Evolutionary conservation across 805 yeast species (phyloP).

Genomic region (Ogataea paraovalis): DNA sequence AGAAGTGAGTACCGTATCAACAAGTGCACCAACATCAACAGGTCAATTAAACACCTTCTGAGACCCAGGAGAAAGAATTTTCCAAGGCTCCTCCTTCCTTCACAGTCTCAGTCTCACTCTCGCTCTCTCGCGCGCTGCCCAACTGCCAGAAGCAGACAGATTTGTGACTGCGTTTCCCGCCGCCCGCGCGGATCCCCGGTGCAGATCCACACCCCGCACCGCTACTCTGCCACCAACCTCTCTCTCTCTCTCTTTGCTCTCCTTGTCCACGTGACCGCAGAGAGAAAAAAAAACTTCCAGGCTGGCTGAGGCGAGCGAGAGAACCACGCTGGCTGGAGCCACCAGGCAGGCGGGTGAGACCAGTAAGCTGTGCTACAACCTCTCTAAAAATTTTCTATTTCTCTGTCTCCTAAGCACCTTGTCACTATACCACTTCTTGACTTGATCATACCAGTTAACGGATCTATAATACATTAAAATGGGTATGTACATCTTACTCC

Average conservation of each 20-base stretch:
- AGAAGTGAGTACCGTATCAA: background rate
- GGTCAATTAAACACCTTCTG: too few relatives aligned
- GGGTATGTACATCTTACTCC: constrained; percentile 15
- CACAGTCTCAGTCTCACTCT: background rate
- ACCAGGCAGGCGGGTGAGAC: too few relatives aligned
- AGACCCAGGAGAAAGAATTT: background rate
- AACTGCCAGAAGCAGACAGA: too few relatives aligned
- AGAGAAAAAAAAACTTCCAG: too few relatives aligned
- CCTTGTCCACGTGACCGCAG: background rate
- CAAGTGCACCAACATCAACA: too few relatives aligned
- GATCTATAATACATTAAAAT: constrained; percentile 16
- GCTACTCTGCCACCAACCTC: background rate
- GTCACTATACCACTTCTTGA: background rate
- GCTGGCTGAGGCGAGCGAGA: too few relatives aligned
- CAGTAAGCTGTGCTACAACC: too few relatives aligned
- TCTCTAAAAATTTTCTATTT: background rate
- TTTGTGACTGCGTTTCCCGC: background rate
- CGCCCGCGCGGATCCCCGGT: background rate
- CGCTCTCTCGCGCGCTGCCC: background rate
- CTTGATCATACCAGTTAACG: background rate
- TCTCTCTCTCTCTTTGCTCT: background rate
- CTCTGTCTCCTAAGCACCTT: background rate
- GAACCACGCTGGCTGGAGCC: too few relatives aligned
- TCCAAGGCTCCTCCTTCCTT: background rate
- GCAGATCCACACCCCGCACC: background rate